Base-by-base conservation (phyloP, 805 yeast species). In the Barnettozyma wickerhamii region DNA sequence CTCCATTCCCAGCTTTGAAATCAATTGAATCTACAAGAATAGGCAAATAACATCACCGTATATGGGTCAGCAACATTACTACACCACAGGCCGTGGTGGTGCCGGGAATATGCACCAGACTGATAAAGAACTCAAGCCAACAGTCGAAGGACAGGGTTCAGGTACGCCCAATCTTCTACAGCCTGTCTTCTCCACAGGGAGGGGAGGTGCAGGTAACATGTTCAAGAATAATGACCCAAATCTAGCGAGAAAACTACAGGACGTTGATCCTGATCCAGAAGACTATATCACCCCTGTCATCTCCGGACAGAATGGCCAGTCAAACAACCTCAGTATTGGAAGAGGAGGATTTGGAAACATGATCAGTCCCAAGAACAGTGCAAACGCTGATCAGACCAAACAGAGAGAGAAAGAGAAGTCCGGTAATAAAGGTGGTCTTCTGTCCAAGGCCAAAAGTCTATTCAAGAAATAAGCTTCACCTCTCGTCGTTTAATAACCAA, bases 131-230 rank as follows among this genome's bases (percentile, higher is more conserved):
- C 78, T 79, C 4, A 67, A 76, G 7, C 84, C 84, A 4, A 74
- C 69, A 36, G 66, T 77, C 24, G 76, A 71, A 3, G 75, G 76
- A 3, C 77, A 73, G 48, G 84, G 84, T 4, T 71, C 79, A 4
- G 75, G 72, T 47, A 76, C 84, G 13, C 88, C 89, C 20, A 72
- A 66, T 51, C 65, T 79, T 24, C 59, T 74, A 19, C 73, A 74
- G 15, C 72, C 74, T 21, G 72, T 75, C 19, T 74, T 77, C 53
- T 72, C 84, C 19, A 83, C 89, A 2, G 91, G 90, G 17, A 69
- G 91, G 49, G 91, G 91, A 6, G 91, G 91, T 6, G 79, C 75
- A 37, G 91, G 91, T 5, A 83, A 83, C 53, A 83, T 83, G 85
- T 63, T 78, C 41, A 70, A 66, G 46, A 83, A 81, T 58, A 69